Conservation (phyloP, 192 early-diverging fungal genomes). For the Podila clonocystis region DNA sequence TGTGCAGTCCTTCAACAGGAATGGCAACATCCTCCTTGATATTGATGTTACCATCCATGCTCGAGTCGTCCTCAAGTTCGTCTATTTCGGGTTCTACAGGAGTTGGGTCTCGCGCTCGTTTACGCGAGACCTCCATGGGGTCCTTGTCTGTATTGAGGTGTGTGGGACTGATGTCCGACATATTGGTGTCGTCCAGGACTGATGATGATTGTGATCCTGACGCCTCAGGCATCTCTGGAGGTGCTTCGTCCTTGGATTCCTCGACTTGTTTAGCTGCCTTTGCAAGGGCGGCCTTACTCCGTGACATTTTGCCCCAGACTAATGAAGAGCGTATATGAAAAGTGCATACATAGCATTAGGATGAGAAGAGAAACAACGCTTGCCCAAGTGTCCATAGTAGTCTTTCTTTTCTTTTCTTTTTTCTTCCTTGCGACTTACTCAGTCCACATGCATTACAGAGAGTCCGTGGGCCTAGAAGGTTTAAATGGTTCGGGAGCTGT, state of each 20-base stretch:
- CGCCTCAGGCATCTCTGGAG: neutral
- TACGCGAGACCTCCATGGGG: neutral
- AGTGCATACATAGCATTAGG: neutral
- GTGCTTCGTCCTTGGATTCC: slow-evolving; percentile 5
- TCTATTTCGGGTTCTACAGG: neutral
- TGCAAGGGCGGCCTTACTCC: slow-evolving; percentile 30
- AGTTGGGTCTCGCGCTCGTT: neutral
- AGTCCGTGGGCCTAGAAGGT: slow-evolving; percentile 31
- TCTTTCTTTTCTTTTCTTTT: no score
- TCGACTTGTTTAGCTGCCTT: slow-evolving; percentile 23
- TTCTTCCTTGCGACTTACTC: slow-evolving; percentile 19
- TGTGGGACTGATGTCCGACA: neutral
- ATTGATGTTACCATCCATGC: neutral
- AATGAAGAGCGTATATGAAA: neutral
- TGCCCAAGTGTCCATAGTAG: neutral
- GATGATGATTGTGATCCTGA: neutral
- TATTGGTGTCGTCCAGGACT: neutral
- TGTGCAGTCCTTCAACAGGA: no score
- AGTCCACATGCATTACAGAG: slow-evolving; percentile 50
- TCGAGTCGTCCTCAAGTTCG: neutral
- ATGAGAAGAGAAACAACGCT: neutral
- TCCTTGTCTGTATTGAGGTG: neutral
- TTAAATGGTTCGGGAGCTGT: no score
- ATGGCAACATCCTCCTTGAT: neutral
- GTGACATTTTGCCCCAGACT: slow-evolving; percentile 51